These are phyloP conservation scores for Oemleria cerasiformis DNA, from an alignment of 306 rosid genomes.

Conservation along the genomic window DNA sequence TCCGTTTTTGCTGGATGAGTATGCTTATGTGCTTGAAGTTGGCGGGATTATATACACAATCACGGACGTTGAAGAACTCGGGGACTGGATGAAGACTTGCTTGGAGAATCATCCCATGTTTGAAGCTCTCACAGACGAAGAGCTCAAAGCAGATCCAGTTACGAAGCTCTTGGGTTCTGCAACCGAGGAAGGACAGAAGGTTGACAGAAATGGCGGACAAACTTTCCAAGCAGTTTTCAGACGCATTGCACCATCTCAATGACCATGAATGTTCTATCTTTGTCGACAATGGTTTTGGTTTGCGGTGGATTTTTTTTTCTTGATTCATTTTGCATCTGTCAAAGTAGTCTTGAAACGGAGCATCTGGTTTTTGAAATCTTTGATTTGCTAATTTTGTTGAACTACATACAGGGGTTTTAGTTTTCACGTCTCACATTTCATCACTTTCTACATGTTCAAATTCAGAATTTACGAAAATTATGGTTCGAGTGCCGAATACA, in stretches of 20 bases:
- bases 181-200: slow-evolving; percentile 98
- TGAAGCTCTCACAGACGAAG: slow-evolving; percentile 62
- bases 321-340: neutral
- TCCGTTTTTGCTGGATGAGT: slow-evolving; percentile 82
- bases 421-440: too few species aligned
- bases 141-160: slow-evolving; percentile 82
- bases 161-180: slow-evolving; percentile 68
- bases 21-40: slow-evolving; percentile 66
- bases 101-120: slow-evolving; percentile 85
- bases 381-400: neutral
- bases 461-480: too few species aligned
- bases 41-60: slow-evolving; percentile 91
- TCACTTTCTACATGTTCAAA: neutral
- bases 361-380: neutral
- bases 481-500: too few species aligned
- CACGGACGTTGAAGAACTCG: slow-evolving; percentile 94
- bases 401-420: neutral
- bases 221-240: slow-evolving; percentile 75
- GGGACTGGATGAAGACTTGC: slow-evolving; percentile 91
- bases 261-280: slow-evolving; percentile 9
- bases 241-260: slow-evolving; percentile 50
- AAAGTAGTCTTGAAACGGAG: neutral
- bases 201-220: slow-evolving; percentile 88
- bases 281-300: neutral
- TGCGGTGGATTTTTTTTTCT: neutral